phyloP scores from a whole-genome alignment of 2,329 filamentous ascomycete species.

The Talaromyces sp. region DNA sequence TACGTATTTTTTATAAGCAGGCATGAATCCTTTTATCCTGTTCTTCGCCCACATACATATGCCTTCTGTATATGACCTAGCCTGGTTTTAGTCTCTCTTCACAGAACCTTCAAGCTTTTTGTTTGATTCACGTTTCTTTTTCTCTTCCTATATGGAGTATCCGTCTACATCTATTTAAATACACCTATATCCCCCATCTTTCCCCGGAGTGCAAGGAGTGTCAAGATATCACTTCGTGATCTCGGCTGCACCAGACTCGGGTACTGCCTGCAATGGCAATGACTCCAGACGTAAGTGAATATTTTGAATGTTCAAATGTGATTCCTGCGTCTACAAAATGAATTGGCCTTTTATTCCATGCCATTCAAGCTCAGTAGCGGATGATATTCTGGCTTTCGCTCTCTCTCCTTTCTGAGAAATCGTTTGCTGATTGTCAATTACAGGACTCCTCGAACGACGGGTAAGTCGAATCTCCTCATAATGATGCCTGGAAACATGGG shows the following conservation, averaged over 20 bases:
- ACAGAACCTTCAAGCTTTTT: not conserved
- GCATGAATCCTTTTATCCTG: not conserved
- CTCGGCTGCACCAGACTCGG: not conserved
- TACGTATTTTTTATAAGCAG: not conserved
- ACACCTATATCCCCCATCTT: too few species aligned
- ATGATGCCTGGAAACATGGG: not conserved
- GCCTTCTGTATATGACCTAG: not conserved
- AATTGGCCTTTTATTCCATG: too few species aligned
- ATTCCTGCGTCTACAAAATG: too few species aligned
- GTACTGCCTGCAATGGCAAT: constrained; percentile 10
- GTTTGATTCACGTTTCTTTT: not conserved
- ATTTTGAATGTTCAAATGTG: not conserved
- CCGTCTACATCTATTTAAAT: not conserved
- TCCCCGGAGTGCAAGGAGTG: too few species aligned
- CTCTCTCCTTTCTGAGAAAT: too few species aligned
- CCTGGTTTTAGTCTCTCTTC: not conserved
- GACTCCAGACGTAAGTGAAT: constrained; percentile 16
- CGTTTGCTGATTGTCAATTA: not conserved
- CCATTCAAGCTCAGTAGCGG: too few species aligned
- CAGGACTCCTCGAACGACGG: constrained; percentile 16
- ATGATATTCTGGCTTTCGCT: too few species aligned
- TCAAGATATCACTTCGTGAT: not conserved
- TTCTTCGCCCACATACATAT: not conserved
- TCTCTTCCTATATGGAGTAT: not conserved
- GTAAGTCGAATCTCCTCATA: constrained; percentile 5